These are phyloP conservation scores for Melampsora larici-populina DNA, from an alignment of 1,284 basidiomycete species.

Conservation along the genomic window DNA sequence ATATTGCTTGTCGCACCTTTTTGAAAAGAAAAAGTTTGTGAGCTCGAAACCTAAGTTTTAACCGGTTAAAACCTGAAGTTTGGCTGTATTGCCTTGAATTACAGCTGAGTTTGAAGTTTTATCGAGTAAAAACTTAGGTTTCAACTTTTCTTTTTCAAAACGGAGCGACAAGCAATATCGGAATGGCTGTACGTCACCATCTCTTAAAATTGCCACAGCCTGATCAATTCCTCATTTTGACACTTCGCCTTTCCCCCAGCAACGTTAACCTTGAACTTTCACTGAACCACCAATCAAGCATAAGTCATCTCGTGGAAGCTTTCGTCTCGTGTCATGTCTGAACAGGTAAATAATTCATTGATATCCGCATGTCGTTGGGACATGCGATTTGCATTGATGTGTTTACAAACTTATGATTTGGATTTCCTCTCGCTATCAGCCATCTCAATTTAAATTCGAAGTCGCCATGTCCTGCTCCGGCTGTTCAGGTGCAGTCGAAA, in stretches of 20 bases:
- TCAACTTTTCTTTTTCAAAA: no score
- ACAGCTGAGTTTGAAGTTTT: no score
- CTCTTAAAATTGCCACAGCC: not conserved
- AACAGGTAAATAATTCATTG: not conserved
- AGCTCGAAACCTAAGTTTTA: no score
- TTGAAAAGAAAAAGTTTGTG: no score
- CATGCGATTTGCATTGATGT: not conserved
- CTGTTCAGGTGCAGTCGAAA: slow-evolving; percentile 41
- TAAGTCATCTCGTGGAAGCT: not conserved
- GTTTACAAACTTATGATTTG: not conserved
- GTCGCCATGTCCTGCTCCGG: slow-evolving; percentile 36
- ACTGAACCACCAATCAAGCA: not conserved
- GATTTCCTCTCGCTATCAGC: not conserved
- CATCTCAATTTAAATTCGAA: slow-evolving; percentile 31
- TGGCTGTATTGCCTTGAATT: no score
- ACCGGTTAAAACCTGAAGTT: no score
- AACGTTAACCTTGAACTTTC: not conserved
- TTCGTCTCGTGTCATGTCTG: not conserved
- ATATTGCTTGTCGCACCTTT: no score
- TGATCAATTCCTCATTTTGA: not conserved
- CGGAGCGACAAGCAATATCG: no score
- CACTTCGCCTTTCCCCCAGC: not conserved
- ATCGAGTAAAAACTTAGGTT: no score
- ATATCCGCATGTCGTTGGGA: not conserved
- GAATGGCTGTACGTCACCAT: no score